phyloP scores from a whole-genome alignment of 1,139 yeast species.

The Eremothecium coryli region DNA sequence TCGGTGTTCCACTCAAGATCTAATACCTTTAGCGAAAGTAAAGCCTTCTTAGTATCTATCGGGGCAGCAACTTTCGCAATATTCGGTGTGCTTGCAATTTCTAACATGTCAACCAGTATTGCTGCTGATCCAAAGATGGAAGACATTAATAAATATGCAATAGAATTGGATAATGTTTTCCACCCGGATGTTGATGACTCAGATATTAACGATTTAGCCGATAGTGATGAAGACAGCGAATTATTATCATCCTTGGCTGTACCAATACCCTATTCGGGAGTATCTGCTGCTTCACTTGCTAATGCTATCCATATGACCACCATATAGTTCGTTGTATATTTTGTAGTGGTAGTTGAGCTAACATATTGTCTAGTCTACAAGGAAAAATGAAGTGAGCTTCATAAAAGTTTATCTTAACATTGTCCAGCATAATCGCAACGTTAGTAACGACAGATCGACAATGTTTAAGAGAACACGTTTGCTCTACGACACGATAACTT shows the following conservation, averaged over 20 bases:
- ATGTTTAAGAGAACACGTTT: not conserved
- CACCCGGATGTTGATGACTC: not conserved
- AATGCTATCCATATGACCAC: not conserved
- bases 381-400: no score
- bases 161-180: no score
- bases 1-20: slow-evolving; percentile 1
- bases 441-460: no score
- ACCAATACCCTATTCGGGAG: not conserved
- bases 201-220: slow-evolving; percentile 1
- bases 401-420: no score
- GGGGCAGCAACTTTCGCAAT: slow-evolving; percentile 3
- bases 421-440: no score
- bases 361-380: no score
- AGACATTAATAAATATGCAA: no score
- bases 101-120: not conserved
- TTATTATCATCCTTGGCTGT: not conserved
- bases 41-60: slow-evolving; percentile 1
- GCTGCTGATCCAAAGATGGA: no score
- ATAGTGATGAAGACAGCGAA: slow-evolving; percentile 1
- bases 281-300: not conserved
- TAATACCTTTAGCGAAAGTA: not conserved
- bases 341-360: no score
- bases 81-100: not conserved
- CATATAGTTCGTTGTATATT: no score
- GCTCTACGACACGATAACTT: not conserved